A percentile compares a stretch with the other conserved stretches of the same genome.
phyloP scores from a whole-genome alignment of 805 yeast species.

The Nakazawaea wyomingensis region DNA sequence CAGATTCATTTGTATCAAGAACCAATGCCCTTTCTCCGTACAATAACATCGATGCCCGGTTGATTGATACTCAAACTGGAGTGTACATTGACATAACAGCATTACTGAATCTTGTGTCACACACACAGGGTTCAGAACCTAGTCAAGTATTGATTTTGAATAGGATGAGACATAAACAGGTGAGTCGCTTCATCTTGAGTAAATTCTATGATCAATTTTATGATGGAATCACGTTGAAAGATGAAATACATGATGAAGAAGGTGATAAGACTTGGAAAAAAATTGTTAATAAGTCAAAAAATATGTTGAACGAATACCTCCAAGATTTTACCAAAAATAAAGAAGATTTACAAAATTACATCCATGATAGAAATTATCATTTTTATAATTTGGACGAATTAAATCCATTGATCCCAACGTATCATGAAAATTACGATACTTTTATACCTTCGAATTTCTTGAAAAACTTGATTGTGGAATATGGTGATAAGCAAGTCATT shows the following conservation, averaged over 20 bases:
- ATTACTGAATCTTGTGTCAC: constrained; percentile 16
- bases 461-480: constrained; percentile 8
- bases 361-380: constrained; percentile 54
- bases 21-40: constrained; percentile 36
- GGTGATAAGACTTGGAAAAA: background rate
- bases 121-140: background rate
- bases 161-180: background rate
- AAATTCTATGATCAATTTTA: constrained; percentile 1
- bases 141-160: background rate
- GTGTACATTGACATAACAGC: constrained; percentile 42
- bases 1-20: constrained; percentile 29
- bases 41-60: constrained; percentile 51
- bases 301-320: constrained; percentile 1
- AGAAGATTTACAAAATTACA: constrained; percentile 11
- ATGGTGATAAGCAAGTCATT: background rate
- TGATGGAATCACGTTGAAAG: constrained; percentile 4
- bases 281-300: background rate
- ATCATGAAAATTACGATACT: constrained; percentile 36
- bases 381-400: constrained; percentile 44
- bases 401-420: constrained; percentile 46
- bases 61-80: constrained; percentile 45
- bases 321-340: background rate
- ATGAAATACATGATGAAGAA: background rate
- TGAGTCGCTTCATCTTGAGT: constrained; percentile 3
- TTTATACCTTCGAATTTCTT: constrained; percentile 7